phyloP scores from a whole-genome alignment of 768 basidiomycete species.

The Tulasnella sp. region DNA sequence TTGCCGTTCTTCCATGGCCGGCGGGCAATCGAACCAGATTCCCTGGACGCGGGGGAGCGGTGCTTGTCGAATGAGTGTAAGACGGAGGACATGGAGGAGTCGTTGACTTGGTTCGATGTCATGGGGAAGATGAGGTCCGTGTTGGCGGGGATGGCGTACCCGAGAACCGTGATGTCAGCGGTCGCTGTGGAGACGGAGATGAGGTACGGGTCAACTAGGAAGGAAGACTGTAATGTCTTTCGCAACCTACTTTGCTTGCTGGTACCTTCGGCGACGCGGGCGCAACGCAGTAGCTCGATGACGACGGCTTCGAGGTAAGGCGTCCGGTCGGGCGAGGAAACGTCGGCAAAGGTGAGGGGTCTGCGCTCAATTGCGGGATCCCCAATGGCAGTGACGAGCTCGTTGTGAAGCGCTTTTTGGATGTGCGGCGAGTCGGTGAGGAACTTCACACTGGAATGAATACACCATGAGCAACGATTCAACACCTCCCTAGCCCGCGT shows the following conservation, averaged over 20 bases:
- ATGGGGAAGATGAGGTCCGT: conserved; percentile 1
- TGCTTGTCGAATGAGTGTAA: neutral
- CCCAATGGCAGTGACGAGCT: neutral
- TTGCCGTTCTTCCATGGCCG: neutral
- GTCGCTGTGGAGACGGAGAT: neutral
- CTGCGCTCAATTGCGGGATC: neutral
- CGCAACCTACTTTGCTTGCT: neutral
- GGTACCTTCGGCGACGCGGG: neutral
- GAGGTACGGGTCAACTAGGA: neutral
- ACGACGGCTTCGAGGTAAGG: conserved; percentile 7
- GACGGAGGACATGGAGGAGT: neutral
- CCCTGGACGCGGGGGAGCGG: neutral
- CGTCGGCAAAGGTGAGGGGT: neutral
- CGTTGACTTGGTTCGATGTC: neutral
- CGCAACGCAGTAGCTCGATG: neutral
- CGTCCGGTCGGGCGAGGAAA: neutral
- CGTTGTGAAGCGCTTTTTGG: neutral
- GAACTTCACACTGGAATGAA: neutral
- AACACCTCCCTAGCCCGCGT: neutral
- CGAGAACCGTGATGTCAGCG: neutral
- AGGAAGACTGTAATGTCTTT: neutral
- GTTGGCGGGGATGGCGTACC: neutral
- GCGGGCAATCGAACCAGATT: neutral
- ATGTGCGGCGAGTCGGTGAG: neutral
- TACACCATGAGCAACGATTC: neutral